A percentile compares a stretch with the other conserved stretches of the same genome.
phyloP scores from a whole-genome alignment of 2,329 filamentous ascomycete species.

The Talaromyces sp. region DNA sequence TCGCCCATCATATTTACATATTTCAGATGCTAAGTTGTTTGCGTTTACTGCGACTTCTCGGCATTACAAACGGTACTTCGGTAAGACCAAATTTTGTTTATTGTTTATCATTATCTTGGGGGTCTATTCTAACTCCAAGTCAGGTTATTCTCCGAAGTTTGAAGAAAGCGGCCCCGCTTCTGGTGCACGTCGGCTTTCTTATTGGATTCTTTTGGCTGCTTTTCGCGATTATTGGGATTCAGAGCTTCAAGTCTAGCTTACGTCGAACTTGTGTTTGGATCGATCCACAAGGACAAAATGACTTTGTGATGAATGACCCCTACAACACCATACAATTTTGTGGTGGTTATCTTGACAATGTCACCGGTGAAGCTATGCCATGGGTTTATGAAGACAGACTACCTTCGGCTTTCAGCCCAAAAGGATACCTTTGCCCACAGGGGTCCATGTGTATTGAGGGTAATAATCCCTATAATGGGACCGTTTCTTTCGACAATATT shows the following conservation, averaged over 20 bases:
- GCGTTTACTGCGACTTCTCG: constrained; percentile 83
- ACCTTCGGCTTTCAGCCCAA: constrained; percentile 47
- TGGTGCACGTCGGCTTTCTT: constrained; percentile 89
- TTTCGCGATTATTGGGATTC: constrained; percentile 93
- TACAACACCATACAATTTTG: constrained; percentile 69
- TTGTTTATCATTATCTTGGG: not conserved
- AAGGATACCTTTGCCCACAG: constrained; percentile 82
- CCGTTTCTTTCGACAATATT: constrained; percentile 93
- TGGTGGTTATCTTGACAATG: constrained; percentile 68
- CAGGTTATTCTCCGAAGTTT: constrained; percentile 89
- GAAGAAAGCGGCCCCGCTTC: constrained; percentile 87
- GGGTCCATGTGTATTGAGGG: constrained; percentile 80
- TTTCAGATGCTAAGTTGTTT: constrained; percentile 97
- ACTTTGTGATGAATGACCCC: constrained; percentile 43
- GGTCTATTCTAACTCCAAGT: constrained; percentile 14
- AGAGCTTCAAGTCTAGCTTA: constrained; percentile 86
- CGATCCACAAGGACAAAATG: constrained; percentile 47
- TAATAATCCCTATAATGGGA: constrained; percentile 72
- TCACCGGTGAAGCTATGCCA: constrained; percentile 53
- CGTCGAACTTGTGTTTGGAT: constrained; percentile 74
- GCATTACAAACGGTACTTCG: constrained; percentile 87
- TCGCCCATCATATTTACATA: constrained; percentile 68
- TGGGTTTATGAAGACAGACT: constrained; percentile 63
- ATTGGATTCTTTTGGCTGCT: constrained; percentile 97
- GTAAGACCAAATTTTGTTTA: constrained; percentile 46